phyloP scores from a whole-genome alignment of 345 rosid species.

The Eucalyptus fibrosa region DNA sequence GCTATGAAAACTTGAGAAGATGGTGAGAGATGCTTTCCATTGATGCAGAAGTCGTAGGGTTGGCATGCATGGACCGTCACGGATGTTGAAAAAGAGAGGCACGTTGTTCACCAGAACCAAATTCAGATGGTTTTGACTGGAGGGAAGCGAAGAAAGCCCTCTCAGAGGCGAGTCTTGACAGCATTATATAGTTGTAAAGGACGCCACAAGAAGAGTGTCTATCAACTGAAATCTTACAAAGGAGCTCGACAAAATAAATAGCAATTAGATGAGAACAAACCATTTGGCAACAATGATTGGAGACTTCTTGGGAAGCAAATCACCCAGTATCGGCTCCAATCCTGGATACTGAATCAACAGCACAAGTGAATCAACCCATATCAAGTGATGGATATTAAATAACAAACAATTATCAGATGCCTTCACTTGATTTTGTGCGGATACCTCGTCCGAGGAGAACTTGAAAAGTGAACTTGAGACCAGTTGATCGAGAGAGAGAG shows the following conservation, averaged over 20 bases:
- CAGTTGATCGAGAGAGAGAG: neutral
- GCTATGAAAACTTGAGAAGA: neutral
- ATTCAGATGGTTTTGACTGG: constrained; percentile 95
- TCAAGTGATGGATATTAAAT: neutral
- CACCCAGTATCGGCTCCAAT: constrained; percentile 82
- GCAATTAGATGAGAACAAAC: constrained; percentile 17
- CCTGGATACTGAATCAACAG: constrained; percentile 59
- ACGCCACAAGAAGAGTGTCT: neutral
- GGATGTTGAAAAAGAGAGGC: constrained; percentile 86
- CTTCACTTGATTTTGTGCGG: constrained; percentile 94
- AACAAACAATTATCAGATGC: constrained; percentile 27
- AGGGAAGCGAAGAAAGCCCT: neutral
- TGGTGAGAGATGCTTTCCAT: constrained; percentile 29
- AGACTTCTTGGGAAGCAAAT: constrained; percentile 89
- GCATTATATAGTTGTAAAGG: neutral
- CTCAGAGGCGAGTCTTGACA: neutral
- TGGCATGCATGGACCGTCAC: constrained; percentile 98
- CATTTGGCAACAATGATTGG: constrained; percentile 86
- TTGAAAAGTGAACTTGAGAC: constrained; percentile 9
- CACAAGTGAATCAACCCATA: neutral
- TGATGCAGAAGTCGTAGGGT: constrained; percentile 92
- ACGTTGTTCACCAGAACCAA: constrained; percentile 86
- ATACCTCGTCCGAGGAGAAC: constrained; percentile 81
- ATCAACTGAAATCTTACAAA: neutral
- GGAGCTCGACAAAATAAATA: neutral